Conservation (phyloP, 2,329 filamentous ascomycete species). For the Aspergillus sp. region DNA sequence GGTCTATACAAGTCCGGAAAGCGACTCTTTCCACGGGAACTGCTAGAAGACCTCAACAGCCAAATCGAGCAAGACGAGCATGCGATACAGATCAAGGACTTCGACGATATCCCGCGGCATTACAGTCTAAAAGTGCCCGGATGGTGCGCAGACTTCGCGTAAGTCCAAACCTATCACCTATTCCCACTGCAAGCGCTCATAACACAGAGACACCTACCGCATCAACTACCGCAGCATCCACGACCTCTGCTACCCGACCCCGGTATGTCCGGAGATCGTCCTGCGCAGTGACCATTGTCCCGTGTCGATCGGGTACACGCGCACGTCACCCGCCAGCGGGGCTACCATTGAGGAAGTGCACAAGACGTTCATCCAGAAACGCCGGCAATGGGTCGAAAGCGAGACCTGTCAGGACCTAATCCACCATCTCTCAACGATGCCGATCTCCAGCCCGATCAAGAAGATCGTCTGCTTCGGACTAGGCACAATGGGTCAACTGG, state of each 20-base stretch:
- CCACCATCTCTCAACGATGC: constrained; percentile 9
- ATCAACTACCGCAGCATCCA: constrained; percentile 21
- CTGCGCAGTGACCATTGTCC: constrained; percentile 11
- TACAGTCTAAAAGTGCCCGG: constrained; percentile 17
- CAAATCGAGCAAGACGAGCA: constrained; percentile 16
- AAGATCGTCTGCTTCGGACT: constrained; percentile 26
- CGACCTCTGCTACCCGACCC: constrained; percentile 11
- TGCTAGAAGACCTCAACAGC: constrained; percentile 16
- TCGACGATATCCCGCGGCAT: constrained; percentile 12
- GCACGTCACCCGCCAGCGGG: not conserved
- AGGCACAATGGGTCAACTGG: constrained; percentile 13
- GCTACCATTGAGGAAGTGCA: constrained; percentile 6
- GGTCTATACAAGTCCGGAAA: constrained; percentile 18
- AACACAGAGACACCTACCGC: constrained; percentile 15
- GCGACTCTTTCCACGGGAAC: constrained; percentile 19
- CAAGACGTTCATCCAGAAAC: constrained; percentile 8
- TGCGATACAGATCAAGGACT: constrained; percentile 14
- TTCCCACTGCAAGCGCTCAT: not conserved
- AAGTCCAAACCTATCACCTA: constrained; percentile 1
- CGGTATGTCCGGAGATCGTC: constrained; percentile 11
- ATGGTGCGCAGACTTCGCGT: constrained; percentile 17
- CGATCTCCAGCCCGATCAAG: constrained; percentile 7
- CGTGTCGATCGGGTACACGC: constrained; percentile 17
- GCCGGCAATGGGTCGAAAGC: constrained; percentile 19
- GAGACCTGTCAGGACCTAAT: constrained; percentile 14